Base-by-base conservation (phyloP, 108 stramenopile genomes). In the Nitzschia inconspicua region DNA sequence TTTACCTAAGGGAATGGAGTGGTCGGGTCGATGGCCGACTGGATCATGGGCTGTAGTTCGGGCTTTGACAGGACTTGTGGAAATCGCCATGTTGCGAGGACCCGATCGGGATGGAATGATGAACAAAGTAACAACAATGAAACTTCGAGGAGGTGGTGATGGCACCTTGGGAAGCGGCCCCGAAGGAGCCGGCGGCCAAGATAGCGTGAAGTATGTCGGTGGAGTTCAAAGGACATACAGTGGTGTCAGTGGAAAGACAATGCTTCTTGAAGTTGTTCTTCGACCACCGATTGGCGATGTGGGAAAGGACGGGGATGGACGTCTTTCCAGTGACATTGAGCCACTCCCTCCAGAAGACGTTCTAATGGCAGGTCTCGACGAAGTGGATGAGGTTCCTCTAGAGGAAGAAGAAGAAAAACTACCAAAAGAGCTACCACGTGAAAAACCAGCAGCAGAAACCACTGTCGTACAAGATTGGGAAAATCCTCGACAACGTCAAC, bases 131-230 rank as follows among this genome's bases (percentile, higher is more conserved):
- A 79, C 84, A 3, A 43, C 73, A 6, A 53, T 63, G 40, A 66
- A 79, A 40, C 47, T 89, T 4, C 57, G 88, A 18, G 88, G 88
- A n/a, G 88, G 88, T 3, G 76, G 76, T 11, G 88, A 89, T 69
- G 87, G 84, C 10, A 60, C 60, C 9, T 35, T 79, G 8, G 80
- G 66, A n/a, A 56, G 65, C 19, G 73, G 69, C 26, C 31, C 65
- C 10, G 46, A 53, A 20, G 69, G 66, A 30, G 66, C 62, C 9
- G 49, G 70, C 9, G 82, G 82, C 36, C 83, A 80, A 23, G 77
- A 77, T 14, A 75, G 82, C 58, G 63, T 86, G 37, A 89, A 85
- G 55, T 80, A 80, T 49, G 71, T 91, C 19, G 89, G 89, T 25
- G 89, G 89, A 11, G 85, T 85, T 27, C 47, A 85, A 43, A 52